These are phyloP conservation scores for Ceratocystiopsis brevicomis DNA, from an alignment of 2,329 filamentous ascomycete genomes.

Conservation along the genomic window DNA sequence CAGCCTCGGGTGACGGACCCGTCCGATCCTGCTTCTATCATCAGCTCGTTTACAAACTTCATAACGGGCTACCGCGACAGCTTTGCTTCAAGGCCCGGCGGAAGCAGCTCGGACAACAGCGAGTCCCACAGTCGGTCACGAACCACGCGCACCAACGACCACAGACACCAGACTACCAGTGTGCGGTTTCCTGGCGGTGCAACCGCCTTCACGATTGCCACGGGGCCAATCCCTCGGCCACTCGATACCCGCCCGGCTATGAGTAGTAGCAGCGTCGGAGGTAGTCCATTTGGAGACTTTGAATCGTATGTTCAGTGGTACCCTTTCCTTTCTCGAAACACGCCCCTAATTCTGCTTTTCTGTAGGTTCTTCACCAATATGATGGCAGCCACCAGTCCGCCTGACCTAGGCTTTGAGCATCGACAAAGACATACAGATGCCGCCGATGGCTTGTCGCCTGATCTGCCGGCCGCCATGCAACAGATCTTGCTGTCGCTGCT, in stretches of 20 bases:
- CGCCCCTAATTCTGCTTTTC: conserved; percentile 3
- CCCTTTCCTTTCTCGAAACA: conserved; percentile 2
- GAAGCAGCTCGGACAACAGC: background rate
- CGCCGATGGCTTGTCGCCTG: conserved; percentile 6
- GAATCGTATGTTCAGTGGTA: conserved; percentile 23
- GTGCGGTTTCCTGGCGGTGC: conserved; percentile 13
- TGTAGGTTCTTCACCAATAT: conserved; percentile 28
- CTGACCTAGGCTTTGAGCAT: conserved; percentile 11
- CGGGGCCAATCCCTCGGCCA: conserved; percentile 15
- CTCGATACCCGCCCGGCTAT: conserved; percentile 3
- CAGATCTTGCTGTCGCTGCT: conserved; percentile 34
- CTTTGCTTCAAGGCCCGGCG: conserved; percentile 19
- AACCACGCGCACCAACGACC: background rate
- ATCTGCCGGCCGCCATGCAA: conserved; percentile 24
- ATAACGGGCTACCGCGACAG: conserved; percentile 32
- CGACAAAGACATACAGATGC: conserved; percentile 5
- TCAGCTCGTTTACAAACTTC: conserved; percentile 25
- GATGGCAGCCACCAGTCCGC: conserved; percentile 16
- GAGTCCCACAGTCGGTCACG: too few species aligned
- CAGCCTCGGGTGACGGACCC: conserved; percentile 8
- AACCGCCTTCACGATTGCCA: conserved; percentile 30
- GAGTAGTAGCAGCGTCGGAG: background rate
- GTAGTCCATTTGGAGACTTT: conserved; percentile 16
- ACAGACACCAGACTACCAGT: background rate
- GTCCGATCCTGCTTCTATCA: conserved; percentile 17